Conservation (phyloP, 176 grass and related monocot genomes). For the Oryza glaberrima region DNA sequence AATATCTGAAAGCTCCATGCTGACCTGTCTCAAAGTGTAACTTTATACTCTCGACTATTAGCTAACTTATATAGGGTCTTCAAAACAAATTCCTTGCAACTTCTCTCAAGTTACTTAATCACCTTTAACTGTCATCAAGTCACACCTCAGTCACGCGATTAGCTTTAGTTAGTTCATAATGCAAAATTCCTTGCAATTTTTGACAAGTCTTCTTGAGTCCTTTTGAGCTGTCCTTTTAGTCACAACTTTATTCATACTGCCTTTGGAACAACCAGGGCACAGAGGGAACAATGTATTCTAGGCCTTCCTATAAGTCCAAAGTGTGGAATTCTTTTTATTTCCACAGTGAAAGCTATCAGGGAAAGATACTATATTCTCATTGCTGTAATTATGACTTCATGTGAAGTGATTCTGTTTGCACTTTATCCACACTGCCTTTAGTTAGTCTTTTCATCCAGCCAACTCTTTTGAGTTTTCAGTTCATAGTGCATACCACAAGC, state of each 20-base stretch:
- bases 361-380: slow-evolving; percentile 42
- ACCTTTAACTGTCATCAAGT: neutral
- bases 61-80: neutral
- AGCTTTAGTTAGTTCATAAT: slow-evolving; percentile 17
- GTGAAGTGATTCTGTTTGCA: slow-evolving; percentile 23
- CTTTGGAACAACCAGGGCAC: slow-evolving; percentile 34
- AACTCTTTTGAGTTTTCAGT: slow-evolving; percentile 31
- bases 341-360: neutral
- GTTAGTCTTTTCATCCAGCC: slow-evolving; percentile 27
- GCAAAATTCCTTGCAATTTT: slow-evolving; percentile 34
- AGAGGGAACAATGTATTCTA: slow-evolving; percentile 40
- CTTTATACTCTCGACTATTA: neutral
- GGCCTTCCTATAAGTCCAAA: slow-evolving; percentile 37
- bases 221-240: slow-evolving; percentile 34
- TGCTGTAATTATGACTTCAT: slow-evolving; percentile 39
- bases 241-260: slow-evolving; percentile 25
- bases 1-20: slow-evolving; percentile 42
- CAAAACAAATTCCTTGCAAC: slow-evolving; percentile 25
- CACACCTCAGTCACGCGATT: neutral
- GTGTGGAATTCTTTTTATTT: neutral
- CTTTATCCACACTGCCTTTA: slow-evolving; percentile 24
- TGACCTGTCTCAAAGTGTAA: neutral
- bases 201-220: slow-evolving; percentile 25
- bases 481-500: slow-evolving; percentile 16
- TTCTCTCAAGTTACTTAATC: slow-evolving; percentile 12